Base-by-base conservation (phyloP, 2,329 filamentous ascomycete species). In the Aspergillus tanneri region DNA sequence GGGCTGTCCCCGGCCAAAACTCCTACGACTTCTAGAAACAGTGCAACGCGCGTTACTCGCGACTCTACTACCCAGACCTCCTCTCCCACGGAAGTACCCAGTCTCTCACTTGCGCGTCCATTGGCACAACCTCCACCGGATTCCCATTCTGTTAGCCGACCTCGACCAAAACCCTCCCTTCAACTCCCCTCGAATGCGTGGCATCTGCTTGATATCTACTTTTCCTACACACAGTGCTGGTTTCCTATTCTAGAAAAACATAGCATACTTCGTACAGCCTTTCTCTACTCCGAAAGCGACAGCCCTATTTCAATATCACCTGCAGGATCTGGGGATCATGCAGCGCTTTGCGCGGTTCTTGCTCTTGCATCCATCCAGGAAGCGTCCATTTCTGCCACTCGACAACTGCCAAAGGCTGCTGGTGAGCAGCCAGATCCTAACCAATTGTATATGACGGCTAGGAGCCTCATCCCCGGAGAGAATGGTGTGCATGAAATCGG, bases 141-240 rank as follows among this genome's bases (percentile, higher is more conserved):
- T 9, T 30, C 30, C 14, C 2, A 22, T 37, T n/a, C 30, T 24
- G 40, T 22, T 3, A 10, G 34, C 6, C 8, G 28, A 14, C n/a
- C 28, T 22, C 28, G 5, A 10, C 22, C 30, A 25, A 51, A 41
- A 42, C 21, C 35, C 12, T 28, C 83, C 77, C 12, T 60, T 66
- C 12, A 77, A 81, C 59, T 80, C 77, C 61, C 83, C 76, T 72
- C 60, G 12, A 69, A 69, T 43, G 61, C 63, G 21, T 68, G 66
- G 64, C 73, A 77, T 2, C 74, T 90, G 3, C 70, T 90, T 30
- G 85, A 90, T 55, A 77, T 86, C 4, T 90, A 89, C 63, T 87
- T 88, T 50, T 81, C 85, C 1, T 88, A 88, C 57, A 88, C 84
- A 0, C 85, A 90, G 63, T 83, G 80, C 44, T 91, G 87, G 87